Evolutionary conservation across 1,139 yeast species (phyloP), one percentile per base, ranked within the genome.

Genomic region (Candida buenavistaensis): DNA sequence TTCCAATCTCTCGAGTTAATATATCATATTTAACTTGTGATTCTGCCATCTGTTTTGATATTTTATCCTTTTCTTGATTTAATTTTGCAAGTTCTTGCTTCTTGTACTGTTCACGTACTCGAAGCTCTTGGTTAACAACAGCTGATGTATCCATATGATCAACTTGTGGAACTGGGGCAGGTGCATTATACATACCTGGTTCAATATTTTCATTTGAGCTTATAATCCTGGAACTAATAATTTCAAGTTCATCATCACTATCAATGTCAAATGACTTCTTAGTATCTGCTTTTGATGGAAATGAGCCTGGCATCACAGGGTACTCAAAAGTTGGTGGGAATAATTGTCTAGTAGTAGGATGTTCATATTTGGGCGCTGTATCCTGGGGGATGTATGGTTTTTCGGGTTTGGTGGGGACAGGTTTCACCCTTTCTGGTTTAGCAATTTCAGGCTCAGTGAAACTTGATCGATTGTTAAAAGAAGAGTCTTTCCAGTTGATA

Each of bases 161-260:
- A 10, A 41, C 51, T 27, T 64, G 68, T 9, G 57, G 54, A 0
- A 62, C 65, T 1, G 69, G 68, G 0, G 58, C 67, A 0, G 72
- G 71, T 23, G 45, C 44, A 37, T 64, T 62, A 40, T 40, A 58
- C 6, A 38, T 12, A 26, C 28, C 32, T 3, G 31, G 27, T 20
- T 14, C 6, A 12, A 21, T 3, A n/a, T 5, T 7, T n/a, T 13
- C 12, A 11, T 17, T 24, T 3, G 19, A 5, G 1, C 17, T 21
- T 7, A 22, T 7, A 9, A 20, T 3, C 23, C 30, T 20, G 10
- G 35, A 27, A 11, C n/a, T 17, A 10, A 26, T 4, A 6, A 32
- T 16, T 11, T 26, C 16, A 11, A 32, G 6, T 5, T 32, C 35
- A 14, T 23, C 26, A 22, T 17, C 30, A 15, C 16, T 23, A 23